Evolutionary conservation across 2,329 filamentous ascomycete species (phyloP).

Genomic region (Cladosporium cucumerinum): DNA sequence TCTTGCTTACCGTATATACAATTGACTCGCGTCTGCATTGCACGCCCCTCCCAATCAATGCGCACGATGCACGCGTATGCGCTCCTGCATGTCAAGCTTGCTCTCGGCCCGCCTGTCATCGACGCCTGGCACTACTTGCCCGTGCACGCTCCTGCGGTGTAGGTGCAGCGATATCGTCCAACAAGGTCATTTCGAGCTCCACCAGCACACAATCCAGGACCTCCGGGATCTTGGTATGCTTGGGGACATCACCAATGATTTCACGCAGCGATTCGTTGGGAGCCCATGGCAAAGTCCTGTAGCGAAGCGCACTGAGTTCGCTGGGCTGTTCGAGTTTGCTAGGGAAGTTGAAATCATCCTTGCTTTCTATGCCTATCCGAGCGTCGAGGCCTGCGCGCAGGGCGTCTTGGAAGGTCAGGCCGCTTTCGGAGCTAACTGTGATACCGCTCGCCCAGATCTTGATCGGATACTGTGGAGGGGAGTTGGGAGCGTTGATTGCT

Average conservation of each 20-base stretch:
- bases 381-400: neutral
- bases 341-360: neutral
- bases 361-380: neutral
- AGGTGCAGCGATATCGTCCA: neutral
- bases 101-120: neutral
- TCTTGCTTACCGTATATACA: neutral
- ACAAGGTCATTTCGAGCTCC: neutral
- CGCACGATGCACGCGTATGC: neutral
- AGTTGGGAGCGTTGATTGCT: neutral
- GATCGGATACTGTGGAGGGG: neutral
- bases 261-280: neutral
- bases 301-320: neutral
- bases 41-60: neutral
- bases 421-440: neutral
- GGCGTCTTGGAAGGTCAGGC: neutral
- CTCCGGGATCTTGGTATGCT: neutral
- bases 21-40: neutral
- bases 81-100: neutral
- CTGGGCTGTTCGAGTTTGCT: neutral
- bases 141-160: neutral
- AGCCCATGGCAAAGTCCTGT: neutral
- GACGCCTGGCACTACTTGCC: neutral
- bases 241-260: neutral
- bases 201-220: neutral
- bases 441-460: neutral